Evolutionary conservation across 148 eudicot genomes (phyloP).

Genomic region (Vaccinium vitisidaea): DNA sequence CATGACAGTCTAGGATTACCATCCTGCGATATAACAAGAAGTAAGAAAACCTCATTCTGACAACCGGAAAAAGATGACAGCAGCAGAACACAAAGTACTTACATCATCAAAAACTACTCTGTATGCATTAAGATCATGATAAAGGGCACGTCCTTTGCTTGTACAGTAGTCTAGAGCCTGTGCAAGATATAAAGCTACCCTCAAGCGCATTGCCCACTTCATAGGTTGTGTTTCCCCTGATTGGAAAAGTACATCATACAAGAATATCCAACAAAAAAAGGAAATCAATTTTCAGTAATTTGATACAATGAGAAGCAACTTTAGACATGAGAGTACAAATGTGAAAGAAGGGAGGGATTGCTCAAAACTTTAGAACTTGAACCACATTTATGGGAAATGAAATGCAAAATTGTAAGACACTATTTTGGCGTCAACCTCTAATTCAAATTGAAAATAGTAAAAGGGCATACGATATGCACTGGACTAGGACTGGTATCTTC

Average conservation of each 20-base stretch:
- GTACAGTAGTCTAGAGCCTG: slow-evolving; percentile 95
- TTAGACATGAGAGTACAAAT: neutral
- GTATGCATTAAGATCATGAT: slow-evolving; percentile 96
- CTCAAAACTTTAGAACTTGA: neutral
- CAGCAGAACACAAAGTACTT: slow-evolving; percentile 19
- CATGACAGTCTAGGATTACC: slow-evolving; percentile 89
- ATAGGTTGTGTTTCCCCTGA: slow-evolving; percentile 93
- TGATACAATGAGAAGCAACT: neutral
- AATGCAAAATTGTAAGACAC: neutral
- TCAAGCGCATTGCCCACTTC: slow-evolving; percentile 96
- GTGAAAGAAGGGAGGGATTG: neutral
- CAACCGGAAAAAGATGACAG: slow-evolving; percentile 3
- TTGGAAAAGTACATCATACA: neutral
- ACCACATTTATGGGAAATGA: neutral
- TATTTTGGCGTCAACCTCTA: neutral
- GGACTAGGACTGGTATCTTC: neutral
- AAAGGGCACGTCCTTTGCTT: slow-evolving; percentile 80
- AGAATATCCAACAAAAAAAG: neutral
- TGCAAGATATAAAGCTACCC: slow-evolving; percentile 89
- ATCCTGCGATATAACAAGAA: slow-evolving; percentile 43
- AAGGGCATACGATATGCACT: neutral
- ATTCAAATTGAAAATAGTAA: neutral
- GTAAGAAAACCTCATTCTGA: neutral
- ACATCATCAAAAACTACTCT: slow-evolving; percentile 93
- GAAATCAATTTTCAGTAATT: neutral